A percentile compares a stretch with the other conserved stretches of the same genome.
These are phyloP conservation scores for Verticillium klebahnii DNA, from an alignment of 2,329 filamentous ascomycete species.

Conservation along the genomic window DNA sequence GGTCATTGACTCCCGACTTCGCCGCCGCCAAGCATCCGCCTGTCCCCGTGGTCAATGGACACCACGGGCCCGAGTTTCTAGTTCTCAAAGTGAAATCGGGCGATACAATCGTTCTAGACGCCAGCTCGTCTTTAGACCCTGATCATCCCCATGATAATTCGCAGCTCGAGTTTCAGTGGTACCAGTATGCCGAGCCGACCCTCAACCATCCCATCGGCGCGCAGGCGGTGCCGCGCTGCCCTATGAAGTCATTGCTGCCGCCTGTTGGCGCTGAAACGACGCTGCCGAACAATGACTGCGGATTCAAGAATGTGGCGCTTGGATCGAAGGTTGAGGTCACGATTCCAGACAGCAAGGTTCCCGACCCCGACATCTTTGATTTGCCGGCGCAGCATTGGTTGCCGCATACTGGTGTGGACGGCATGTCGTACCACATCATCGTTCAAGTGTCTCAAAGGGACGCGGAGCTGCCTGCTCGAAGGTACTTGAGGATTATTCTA, in stretches of 20 bases:
- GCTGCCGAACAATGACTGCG: not conserved
- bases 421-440: not conserved
- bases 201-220: not conserved
- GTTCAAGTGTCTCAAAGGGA: not conserved
- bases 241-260: not conserved
- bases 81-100: not conserved
- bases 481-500: not conserved
- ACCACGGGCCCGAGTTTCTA: not conserved
- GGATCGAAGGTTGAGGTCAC: not conserved
- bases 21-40: not conserved
- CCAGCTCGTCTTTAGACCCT: not conserved
- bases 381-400: no score
- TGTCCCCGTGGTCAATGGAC: not conserved
- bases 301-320: not conserved
- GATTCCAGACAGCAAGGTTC: not conserved
- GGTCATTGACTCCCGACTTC: not conserved
- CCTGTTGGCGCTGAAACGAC: not conserved
- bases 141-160: not conserved
- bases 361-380: no score
- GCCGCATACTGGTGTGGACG: not conserved
- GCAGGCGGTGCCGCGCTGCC: not conserved
- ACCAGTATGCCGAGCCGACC: not conserved
- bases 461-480: not conserved
- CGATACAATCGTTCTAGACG: not conserved
- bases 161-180: constrained; percentile 1